These are phyloP conservation scores for Botrytis cinerea DNA, from an alignment of 2,329 filamentous ascomycete genomes.

Conservation along the genomic window DNA sequence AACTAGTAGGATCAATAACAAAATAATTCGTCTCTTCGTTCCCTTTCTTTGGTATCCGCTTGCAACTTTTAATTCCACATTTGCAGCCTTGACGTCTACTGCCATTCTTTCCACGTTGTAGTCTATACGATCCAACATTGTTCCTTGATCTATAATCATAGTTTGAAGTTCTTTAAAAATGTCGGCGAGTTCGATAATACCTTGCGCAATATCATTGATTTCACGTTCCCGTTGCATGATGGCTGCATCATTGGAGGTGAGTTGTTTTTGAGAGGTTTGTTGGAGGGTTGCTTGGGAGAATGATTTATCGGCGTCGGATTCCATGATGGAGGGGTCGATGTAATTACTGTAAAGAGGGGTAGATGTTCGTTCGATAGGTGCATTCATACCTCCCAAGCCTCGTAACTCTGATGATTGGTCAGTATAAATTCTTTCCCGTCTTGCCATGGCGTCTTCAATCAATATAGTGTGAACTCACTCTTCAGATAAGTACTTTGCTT, in stretches of 20 bases:
- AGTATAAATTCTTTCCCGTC: conserved; percentile 20
- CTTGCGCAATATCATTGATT: conserved; percentile 96
- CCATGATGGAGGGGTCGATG: conserved; percentile 82
- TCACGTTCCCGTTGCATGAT: conserved; percentile 93
- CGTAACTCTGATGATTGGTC: conserved; percentile 61
- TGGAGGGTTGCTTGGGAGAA: conserved; percentile 89
- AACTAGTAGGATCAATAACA: conserved; percentile 82
- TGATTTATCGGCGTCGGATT: conserved; percentile 89
- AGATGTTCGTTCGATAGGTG: conserved; percentile 54
- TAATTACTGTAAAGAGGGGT: conserved; percentile 59
- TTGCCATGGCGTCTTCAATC: neutral
- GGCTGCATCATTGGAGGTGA: conserved; percentile 75
- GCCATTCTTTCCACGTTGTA: conserved; percentile 97
- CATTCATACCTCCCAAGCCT: conserved; percentile 65
- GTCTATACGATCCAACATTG: conserved; percentile 90
- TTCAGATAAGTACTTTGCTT: conserved; percentile 96
- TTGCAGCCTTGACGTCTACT: conserved; percentile 88
- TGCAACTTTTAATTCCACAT: conserved; percentile 87
- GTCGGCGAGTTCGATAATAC: conserved; percentile 94
- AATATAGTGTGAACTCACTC: conserved; percentile 57
- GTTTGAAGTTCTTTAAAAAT: conserved; percentile 94
- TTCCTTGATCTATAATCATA: conserved; percentile 93
- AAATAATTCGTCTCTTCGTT: conserved; percentile 88
- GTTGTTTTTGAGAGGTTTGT: conserved; percentile 65
- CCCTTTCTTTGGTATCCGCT: conserved; percentile 86